Evolutionary conservation across 2,329 filamentous ascomycete species (phyloP).

Genomic region (Aureobasidium sp.): DNA sequence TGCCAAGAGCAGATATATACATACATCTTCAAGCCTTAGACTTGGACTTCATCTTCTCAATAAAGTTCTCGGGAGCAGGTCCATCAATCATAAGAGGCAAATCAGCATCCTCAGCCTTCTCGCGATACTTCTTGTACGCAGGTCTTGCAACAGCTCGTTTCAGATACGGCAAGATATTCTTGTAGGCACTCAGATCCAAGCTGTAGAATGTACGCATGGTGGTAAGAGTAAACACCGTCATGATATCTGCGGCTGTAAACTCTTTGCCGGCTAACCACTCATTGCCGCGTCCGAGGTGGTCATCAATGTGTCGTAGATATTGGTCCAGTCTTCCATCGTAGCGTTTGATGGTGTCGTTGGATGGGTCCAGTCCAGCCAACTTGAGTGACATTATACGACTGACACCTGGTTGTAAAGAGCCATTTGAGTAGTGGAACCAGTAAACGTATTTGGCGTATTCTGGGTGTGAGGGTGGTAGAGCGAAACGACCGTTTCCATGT

Average conservation of each 20-base stretch:
- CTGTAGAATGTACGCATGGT: conserved; percentile 51
- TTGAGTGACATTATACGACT: conserved; percentile 11
- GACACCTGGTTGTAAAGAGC: conserved; percentile 31
- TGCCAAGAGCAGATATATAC: neutral
- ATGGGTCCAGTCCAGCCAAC: conserved; percentile 19
- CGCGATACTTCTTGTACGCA: conserved; percentile 23
- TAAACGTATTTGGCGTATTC: conserved; percentile 54
- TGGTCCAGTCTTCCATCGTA: conserved; percentile 27
- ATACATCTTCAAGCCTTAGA: neutral
- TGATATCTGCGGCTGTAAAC: conserved; percentile 59
- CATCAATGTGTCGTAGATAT: conserved; percentile 41
- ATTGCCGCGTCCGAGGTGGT: conserved; percentile 35
- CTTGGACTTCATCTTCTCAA: neutral
- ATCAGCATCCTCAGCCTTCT: conserved; percentile 24
- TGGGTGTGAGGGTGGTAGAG: conserved; percentile 35
- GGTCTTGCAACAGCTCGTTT: conserved; percentile 19
- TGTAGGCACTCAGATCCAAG: conserved; percentile 17
- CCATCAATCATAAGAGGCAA: conserved; percentile 20
- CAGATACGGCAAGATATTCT: conserved; percentile 23
- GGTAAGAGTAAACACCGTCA: conserved; percentile 53
- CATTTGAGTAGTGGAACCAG: conserved; percentile 53
- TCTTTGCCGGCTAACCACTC: conserved; percentile 52
- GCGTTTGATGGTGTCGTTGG: conserved; percentile 25
- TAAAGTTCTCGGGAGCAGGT: conserved; percentile 24
- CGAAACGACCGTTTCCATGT: conserved; percentile 43